These are phyloP conservation scores for Breviolum minutum DNA, from an alignment of 73 alveolate species.

Conservation along the genomic window DNA sequence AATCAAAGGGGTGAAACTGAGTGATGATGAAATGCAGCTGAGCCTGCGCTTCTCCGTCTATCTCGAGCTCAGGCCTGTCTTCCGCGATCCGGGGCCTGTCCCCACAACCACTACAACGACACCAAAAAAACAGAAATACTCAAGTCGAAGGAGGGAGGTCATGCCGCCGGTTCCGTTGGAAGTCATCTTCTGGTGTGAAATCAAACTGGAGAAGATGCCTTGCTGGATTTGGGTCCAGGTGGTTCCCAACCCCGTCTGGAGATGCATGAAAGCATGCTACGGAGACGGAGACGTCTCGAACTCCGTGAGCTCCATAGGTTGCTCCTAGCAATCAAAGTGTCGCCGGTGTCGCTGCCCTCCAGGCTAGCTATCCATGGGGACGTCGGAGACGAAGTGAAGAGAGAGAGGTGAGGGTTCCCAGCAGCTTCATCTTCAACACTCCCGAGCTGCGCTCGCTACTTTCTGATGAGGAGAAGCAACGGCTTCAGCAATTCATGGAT, in stretches of 20 bases:
- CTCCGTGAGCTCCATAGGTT: not conserved
- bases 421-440: not conserved
- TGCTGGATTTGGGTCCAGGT: not conserved
- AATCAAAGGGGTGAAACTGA: not conserved
- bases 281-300: not conserved
- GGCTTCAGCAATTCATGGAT: not conserved
- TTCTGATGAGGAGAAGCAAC: not conserved
- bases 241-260: not conserved
- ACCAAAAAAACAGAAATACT: not conserved
- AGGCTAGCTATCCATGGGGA: not conserved
- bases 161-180: not conserved
- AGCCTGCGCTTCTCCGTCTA: not conserved
- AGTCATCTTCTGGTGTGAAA: not conserved
- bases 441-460: not conserved
- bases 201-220: too few relatives aligned
- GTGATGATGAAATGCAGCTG: not conserved
- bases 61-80: constrained; percentile 5
- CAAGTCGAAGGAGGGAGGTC: not conserved
- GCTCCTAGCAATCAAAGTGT: too few relatives aligned
- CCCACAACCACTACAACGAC: not conserved
- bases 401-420: not conserved
- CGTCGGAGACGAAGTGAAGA: not conserved
- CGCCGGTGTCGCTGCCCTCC: not conserved
- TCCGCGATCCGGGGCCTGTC: constrained; percentile 14
- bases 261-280: not conserved